Percentiles rank a stretch among this genome's conserved stretches.
Conservation (phyloP, 176 grass and related monocot genomes). For the Typha latifolia region DNA sequence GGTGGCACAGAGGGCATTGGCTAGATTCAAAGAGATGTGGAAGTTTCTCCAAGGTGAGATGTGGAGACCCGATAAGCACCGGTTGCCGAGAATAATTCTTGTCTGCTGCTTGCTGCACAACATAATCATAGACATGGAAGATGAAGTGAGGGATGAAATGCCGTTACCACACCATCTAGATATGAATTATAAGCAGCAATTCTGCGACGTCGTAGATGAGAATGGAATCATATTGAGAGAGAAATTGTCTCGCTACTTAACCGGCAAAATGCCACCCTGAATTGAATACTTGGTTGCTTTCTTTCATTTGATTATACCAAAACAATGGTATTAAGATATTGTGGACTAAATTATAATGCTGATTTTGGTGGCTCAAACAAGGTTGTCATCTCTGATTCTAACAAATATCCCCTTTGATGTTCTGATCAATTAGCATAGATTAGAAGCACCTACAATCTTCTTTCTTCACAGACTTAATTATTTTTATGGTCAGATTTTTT, state of each 20-base stretch:
- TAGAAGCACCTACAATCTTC: too few relatives aligned
- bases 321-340: not conserved
- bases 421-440: not conserved
- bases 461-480: too few relatives aligned
- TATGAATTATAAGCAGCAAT: conserved; percentile 49
- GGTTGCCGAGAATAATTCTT: conserved; percentile 84
- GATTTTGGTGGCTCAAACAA: not conserved
- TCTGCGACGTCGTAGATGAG: conserved; percentile 48
- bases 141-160: conserved; percentile 24
- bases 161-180: conserved; percentile 34
- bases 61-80: conserved; percentile 92
- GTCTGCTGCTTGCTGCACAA: conserved; percentile 85
- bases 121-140: conserved; percentile 60
- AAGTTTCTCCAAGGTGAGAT: conserved; percentile 82
- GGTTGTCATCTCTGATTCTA: not conserved
- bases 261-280: conserved; percentile 4
- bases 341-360: not conserved
- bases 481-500: too few relatives aligned
- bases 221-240: conserved; percentile 48
- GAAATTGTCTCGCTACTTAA: conserved; percentile 40
- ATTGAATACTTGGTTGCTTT: not conserved
- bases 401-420: not conserved
- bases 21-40: conserved; percentile 82
- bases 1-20: conserved; percentile 44
- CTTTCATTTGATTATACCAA: not conserved